Base-by-base conservation (phyloP, 2,329 filamentous ascomycete species). In the Cladosporium sphaerospermum region DNA sequence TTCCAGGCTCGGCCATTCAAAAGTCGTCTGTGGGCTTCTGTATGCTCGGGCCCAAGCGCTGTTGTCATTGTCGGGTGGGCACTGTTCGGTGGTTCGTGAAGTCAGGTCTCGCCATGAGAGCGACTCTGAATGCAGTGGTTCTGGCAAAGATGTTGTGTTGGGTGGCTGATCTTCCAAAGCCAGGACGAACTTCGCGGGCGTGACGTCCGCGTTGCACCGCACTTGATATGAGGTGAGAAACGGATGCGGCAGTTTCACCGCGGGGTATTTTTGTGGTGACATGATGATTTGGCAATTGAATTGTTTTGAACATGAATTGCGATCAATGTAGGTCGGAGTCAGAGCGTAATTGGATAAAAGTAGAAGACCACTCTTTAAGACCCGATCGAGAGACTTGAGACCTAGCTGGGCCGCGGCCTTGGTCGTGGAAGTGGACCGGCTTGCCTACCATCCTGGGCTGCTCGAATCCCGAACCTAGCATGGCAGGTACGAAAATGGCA, bases 241-340 rank as follows among this genome's bases (percentile, higher is more conserved):
- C 4, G 74, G 74, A 52, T 76, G 72, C 14, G 74, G 74, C 28
- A 76, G 69, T 57, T 75, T 75, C 19, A 76, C 69, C 53, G 62
- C 62, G 31, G 72, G 69, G 52, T 51, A 51, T 51, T 69, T 34
- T 31, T 11, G 16, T 19, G 48, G 48, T 7, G 48, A 23, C 48
- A 51, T 51, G 13, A 18, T 41, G 40, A 2, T 16, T 18, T 11
- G 4, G 23, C 4, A 28, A 18, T 3, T 5, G 3, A 3, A 10
- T 18, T 11, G n/a, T 18, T 14, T 13, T 40, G 13, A 9, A 33
- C 18, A 4, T 48, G 37, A 19, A 2, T 40, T 40, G 3, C 9
- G 9, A 36, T 9, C 33, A 36, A 18, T 28, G 7, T 28, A 28
- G 2, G 23, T 28, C 23, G 7, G 1, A 28, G 7, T 2, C 4